phyloP scores from a whole-genome alignment of 257 asterid species.

The Solanum paucissectum region DNA sequence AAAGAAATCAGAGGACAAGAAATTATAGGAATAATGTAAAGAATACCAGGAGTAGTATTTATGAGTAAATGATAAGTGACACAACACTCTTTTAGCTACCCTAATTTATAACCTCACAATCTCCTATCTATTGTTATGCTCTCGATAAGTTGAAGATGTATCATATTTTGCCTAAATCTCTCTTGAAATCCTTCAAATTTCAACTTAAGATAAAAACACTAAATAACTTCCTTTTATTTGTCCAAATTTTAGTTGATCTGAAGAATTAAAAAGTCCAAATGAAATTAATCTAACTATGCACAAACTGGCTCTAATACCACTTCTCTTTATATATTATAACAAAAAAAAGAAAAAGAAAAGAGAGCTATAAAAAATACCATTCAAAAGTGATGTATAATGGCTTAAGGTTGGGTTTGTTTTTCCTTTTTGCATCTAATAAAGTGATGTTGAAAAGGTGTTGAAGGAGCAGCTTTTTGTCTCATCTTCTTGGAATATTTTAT shows the following conservation, averaged over 20 bases:
- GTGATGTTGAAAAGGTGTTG: neutral
- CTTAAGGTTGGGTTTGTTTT: neutral
- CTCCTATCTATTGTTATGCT: neutral
- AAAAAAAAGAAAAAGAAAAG: too few relatives aligned
- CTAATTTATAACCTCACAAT: neutral
- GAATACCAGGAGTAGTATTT: neutral
- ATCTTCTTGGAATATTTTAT: neutral
- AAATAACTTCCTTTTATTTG: neutral
- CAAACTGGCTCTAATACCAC: neutral
- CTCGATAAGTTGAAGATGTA: neutral
- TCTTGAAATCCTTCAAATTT: neutral
- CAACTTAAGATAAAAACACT: neutral
- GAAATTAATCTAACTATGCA: neutral
- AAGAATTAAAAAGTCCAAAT: neutral
- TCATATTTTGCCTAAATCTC: neutral
- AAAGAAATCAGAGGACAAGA: neutral
- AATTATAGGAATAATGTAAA: neutral
- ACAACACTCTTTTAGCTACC: neutral
- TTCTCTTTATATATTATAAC: neutral
- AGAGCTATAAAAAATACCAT: neutral
- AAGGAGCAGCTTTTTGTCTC: slow-evolving; percentile 4
- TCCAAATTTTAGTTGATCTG: neutral
- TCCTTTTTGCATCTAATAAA: neutral
- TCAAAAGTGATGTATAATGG: neutral
- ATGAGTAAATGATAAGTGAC: neutral